These are phyloP conservation scores for Larix sibirica DNA, from an alignment of 83 land plant species.

Conservation along the genomic window DNA sequence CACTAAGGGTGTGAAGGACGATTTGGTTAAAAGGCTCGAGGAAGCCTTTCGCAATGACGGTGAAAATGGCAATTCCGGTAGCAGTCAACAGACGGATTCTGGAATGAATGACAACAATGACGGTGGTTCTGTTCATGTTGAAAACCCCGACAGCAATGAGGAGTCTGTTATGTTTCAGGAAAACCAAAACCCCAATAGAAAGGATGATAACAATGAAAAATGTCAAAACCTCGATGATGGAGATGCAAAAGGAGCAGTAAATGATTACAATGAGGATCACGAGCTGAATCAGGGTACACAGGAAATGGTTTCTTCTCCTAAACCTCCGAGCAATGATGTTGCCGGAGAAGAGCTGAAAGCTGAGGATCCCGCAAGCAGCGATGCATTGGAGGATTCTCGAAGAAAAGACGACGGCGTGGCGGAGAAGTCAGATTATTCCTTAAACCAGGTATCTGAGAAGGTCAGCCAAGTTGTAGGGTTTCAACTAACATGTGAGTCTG, in stretches of 20 bases:
- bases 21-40: slow-evolving; percentile 52
- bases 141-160: neutral
- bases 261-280: neutral
- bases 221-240: neutral
- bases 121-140: neutral
- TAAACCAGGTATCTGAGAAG: slow-evolving; percentile 52
- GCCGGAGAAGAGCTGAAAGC: neutral
- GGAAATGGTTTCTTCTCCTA: slow-evolving; percentile 2
- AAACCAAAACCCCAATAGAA: neutral
- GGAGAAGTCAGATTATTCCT: neutral
- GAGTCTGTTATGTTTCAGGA: neutral
- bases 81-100: neutral
- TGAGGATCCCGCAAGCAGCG: neutral
- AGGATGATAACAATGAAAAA: too few species aligned
- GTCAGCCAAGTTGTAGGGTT: slow-evolving; percentile 48
- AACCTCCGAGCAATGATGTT: neutral
- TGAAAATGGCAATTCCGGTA: slow-evolving; percentile 5
- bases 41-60: slow-evolving; percentile 53
- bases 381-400: neutral
- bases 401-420: neutral
- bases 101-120: neutral
- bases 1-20: slow-evolving; percentile 64
- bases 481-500: slow-evolving; percentile 61
- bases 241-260: neutral
- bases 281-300: neutral